Conservation (phyloP, 495 filamentous ascomycete genomes). For the Annulohypoxylon maeteangense region DNA sequence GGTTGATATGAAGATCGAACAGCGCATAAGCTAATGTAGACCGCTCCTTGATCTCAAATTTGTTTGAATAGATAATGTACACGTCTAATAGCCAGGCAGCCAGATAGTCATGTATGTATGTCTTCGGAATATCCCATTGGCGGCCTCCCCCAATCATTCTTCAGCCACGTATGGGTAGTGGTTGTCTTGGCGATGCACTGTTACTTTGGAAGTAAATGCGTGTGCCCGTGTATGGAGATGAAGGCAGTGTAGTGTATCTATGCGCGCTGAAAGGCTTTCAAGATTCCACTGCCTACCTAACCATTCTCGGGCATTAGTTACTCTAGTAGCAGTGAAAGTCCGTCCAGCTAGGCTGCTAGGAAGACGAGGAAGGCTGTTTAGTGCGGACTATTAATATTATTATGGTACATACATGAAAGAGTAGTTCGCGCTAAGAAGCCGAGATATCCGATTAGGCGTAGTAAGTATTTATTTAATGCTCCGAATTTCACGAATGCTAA, state of each 20-base stretch:
- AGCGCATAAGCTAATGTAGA: constrained; percentile 28
- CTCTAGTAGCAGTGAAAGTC: constrained; percentile 1
- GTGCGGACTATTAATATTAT: neutral
- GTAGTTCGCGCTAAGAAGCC: constrained; percentile 30
- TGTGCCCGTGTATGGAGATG: neutral
- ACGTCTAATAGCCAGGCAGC: neutral
- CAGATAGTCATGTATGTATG: neutral
- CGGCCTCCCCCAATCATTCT: constrained; percentile 29
- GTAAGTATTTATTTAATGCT: neutral
- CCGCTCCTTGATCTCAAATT: constrained; percentile 25
- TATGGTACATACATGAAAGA: neutral
- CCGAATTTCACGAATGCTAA: neutral
- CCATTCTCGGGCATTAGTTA: constrained; percentile 8
- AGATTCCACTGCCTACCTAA: constrained; percentile 9
- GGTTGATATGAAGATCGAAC: neutral
- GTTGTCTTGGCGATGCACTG: constrained; percentile 11
- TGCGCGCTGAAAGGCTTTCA: neutral
- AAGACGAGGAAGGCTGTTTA: neutral
- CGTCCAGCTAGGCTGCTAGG: neutral
- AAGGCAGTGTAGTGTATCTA: constrained; percentile 2
- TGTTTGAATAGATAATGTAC: constrained; percentile 13
- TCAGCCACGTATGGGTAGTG: constrained; percentile 39
- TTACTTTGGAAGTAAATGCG: neutral
- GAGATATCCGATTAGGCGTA: constrained; percentile 32
- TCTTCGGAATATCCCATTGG: constrained; percentile 23